Conservation (phyloP, 306 rosid species). For the Pyrus bretschneideri region DNA sequence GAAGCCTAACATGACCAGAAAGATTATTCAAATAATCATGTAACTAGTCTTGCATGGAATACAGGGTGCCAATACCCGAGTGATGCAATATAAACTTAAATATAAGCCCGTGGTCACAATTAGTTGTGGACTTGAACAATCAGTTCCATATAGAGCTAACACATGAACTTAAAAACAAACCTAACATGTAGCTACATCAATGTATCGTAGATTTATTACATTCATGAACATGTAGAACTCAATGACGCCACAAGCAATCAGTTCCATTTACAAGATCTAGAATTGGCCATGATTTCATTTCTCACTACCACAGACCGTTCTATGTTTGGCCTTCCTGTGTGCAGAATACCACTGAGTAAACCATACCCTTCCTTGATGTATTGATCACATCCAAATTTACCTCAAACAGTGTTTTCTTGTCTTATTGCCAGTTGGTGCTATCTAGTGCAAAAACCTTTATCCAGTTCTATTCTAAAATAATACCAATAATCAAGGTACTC, state of each 20-base stretch:
- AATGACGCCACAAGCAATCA: background rate
- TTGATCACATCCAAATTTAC: background rate
- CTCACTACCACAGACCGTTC: background rate
- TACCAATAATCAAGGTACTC: background rate
- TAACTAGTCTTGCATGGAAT: background rate
- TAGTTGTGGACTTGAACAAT: background rate
- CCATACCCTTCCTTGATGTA: background rate
- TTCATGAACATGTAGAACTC: background rate
- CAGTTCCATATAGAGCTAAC: no score
- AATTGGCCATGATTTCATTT: background rate
- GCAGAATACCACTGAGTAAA: background rate
- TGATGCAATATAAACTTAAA: background rate
- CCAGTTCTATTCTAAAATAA: background rate
- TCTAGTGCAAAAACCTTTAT: background rate
- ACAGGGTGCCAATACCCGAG: background rate
- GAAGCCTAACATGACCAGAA: slow-evolving; percentile 57
- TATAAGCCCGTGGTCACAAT: background rate
- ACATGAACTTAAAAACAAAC: no score
- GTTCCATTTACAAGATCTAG: background rate
- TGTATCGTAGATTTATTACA: background rate
- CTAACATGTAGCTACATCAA: background rate
- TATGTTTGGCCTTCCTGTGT: background rate
- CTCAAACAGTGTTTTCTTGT: background rate
- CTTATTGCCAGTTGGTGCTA: background rate
- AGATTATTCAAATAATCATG: background rate